A percentile compares a stretch with the other conserved stretches of the same genome.
phyloP scores from a whole-genome alignment of 2,329 filamentous ascomycete species.

The Amauroascus verrucosus region DNA sequence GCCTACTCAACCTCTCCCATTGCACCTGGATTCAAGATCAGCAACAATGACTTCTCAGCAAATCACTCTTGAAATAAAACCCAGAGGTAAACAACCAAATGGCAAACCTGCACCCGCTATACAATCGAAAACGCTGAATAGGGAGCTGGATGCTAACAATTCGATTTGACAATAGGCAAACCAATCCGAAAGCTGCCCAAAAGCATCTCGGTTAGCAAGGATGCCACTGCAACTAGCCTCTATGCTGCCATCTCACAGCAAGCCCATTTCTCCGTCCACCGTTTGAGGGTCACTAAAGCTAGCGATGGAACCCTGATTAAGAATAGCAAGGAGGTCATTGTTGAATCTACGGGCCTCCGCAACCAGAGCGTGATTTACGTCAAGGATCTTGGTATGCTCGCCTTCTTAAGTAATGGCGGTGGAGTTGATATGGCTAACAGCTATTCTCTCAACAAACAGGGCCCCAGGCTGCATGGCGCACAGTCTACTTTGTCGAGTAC shows the following conservation, averaged over 20 bases:
- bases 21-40: too few relatives aligned
- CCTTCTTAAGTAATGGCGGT: neutral
- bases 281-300: slow-evolving; percentile 54
- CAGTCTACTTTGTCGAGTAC: slow-evolving; percentile 93
- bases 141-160: neutral
- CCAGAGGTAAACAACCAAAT: slow-evolving; percentile 14
- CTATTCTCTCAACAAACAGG: slow-evolving; percentile 43
- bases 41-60: slow-evolving; percentile 11
- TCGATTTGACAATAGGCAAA: slow-evolving; percentile 40
- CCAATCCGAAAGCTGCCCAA: slow-evolving; percentile 52
- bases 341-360: slow-evolving; percentile 47
- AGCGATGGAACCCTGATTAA: slow-evolving; percentile 50
- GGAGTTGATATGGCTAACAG: neutral
- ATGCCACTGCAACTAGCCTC: slow-evolving; percentile 45
- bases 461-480: slow-evolving; percentile 80
- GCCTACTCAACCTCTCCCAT: too few relatives aligned
- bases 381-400: slow-evolving; percentile 76
- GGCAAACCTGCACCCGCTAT: neutral
- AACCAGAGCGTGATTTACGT: slow-evolving; percentile 61
- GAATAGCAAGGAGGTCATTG: slow-evolving; percentile 43
- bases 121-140: neutral
- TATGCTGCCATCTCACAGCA: slow-evolving; percentile 47
- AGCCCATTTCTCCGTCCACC: slow-evolving; percentile 47
- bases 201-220: slow-evolving; percentile 42
- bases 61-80: slow-evolving; percentile 15